Evolutionary conservation across 352 stramenopile genomes (phyloP), one percentile per base, ranked within the genome.

Genomic region (Phytophthora aleatoria): DNA sequence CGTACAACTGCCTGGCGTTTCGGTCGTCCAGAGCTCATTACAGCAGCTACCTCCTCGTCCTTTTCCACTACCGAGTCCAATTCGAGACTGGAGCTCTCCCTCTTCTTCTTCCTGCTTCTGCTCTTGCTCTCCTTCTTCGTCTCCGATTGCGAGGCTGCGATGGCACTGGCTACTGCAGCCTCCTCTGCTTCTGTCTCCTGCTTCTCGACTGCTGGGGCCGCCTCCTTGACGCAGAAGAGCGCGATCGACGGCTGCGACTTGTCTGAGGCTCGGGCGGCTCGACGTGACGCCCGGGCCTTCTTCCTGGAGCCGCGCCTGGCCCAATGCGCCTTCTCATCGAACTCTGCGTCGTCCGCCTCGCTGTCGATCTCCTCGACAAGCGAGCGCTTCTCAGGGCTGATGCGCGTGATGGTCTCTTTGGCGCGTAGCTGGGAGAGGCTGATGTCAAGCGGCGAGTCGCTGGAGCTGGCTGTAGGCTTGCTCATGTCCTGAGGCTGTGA

Each of bases 241-340:
- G 79, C 83, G 50, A 92, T 92, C 13, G 80, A 89, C 8, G 84
- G 81, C 64, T 91, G 78, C 5, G 58, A 73, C 61, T 86, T 88
- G 36, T 83, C 62, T 2, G 56, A 38, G 11, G 20, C 50, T 39
- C 35, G 12, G 10, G 50, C 48, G 9, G 55, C 11, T 54, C 28
- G 53, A 33, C 67, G 62, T 45, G 71, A 63, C 15, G 52, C 57
- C 8, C 73, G 67, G 12, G 70, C 67, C 53, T 83, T 87, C 28
- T 73, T 77, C 33, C 69, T 50, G 1, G 54, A 43, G n/a, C 67
- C 64, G n/a, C 76, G 69, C 11, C 81, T 63, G 2, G 73, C 66
- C 84, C 81, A 92, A 24, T 91, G 81, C 39, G 81, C 79, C 13
- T 74, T 62, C 42, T 91, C 81, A 26, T 91, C 84, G 45, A 92